phyloP scores from a whole-genome alignment of 2,329 filamentous ascomycete species.

The Ascochyta fabae region DNA sequence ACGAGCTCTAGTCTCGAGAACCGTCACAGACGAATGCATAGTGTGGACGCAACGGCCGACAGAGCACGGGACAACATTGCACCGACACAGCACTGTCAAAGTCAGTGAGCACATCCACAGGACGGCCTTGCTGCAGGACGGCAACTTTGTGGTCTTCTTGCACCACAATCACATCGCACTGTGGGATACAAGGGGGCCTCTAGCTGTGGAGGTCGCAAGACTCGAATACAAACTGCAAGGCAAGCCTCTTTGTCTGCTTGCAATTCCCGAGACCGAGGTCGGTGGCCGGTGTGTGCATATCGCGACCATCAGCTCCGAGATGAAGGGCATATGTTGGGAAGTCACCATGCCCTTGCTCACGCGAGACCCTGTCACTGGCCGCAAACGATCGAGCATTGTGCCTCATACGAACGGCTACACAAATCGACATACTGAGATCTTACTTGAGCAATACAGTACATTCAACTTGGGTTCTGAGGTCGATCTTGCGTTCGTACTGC shows the following conservation, averaged over 20 bases:
- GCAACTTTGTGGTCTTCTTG: conserved; percentile 80
- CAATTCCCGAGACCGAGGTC: conserved; percentile 70
- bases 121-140: conserved; percentile 78
- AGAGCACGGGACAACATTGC: conserved; percentile 60
- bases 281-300: conserved; percentile 65
- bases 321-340: conserved; percentile 83
- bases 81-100: conserved; percentile 71
- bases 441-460: conserved; percentile 71
- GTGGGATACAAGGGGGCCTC: conserved; percentile 75
- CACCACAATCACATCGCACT: conserved; percentile 73
- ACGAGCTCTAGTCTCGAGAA: conserved; percentile 79
- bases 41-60: conserved; percentile 76
- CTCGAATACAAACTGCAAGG: conserved; percentile 66
- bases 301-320: conserved; percentile 80
- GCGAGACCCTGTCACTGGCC: conserved; percentile 35
- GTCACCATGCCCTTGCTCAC: conserved; percentile 63
- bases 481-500: conserved; percentile 68
- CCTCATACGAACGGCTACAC: conserved; percentile 37
- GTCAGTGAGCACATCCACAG: conserved; percentile 76
- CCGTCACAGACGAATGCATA: conserved; percentile 77
- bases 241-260: conserved; percentile 79
- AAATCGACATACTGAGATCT: conserved; percentile 44
- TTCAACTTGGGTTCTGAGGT: conserved; percentile 69
- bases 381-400: conserved; percentile 30
- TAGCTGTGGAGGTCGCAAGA: conserved; percentile 65